A percentile compares a stretch with the other conserved stretches of the same genome.
Evolutionary conservation across 2,329 filamentous ascomycete genomes (phyloP).

Genomic region (Monilinia laxa): DNA sequence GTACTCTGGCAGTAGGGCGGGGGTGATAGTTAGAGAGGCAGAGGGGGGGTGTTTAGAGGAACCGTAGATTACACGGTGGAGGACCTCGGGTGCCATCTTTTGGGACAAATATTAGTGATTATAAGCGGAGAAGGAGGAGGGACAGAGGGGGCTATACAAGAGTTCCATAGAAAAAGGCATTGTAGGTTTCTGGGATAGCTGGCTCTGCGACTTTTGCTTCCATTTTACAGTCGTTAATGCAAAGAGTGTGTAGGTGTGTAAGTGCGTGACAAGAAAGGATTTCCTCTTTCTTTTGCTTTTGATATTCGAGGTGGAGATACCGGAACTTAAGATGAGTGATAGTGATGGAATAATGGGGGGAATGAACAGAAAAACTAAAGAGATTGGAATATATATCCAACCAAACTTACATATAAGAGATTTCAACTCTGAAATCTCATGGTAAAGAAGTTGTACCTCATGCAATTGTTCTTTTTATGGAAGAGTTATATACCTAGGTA

Average conservation of each 20-base stretch:
- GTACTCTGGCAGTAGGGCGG: constrained; percentile 73
- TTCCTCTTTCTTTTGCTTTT: neutral
- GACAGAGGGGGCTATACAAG: constrained; percentile 7
- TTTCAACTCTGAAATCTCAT: neutral
- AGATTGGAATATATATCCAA: neutral
- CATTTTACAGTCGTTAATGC: constrained; percentile 1
- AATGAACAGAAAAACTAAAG: neutral
- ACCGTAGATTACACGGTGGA: constrained; percentile 77
- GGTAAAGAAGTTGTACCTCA: neutral
- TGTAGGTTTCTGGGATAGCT: constrained; percentile 21
- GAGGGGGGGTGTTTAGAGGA: constrained; percentile 44
- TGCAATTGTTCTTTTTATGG: constrained; percentile 11
- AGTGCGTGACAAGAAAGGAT: no score
- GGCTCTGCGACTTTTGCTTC: constrained; percentile 24
- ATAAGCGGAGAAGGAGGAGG: neutral
- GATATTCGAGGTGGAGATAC: neutral
- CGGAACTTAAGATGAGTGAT: neutral
- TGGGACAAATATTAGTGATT: neutral
- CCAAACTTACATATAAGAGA: neutral
- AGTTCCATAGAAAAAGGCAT: constrained; percentile 35
- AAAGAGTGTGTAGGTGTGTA: neutral
- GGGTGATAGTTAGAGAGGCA: constrained; percentile 59
- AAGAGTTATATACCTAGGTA: constrained; percentile 2
- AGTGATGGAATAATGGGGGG: neutral
- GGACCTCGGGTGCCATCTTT: constrained; percentile 80